Percentiles rank a stretch among this genome's conserved stretches.
These are phyloP conservation scores for Coemansia umbellata DNA, from an alignment of 192 early-diverging fungal species.

Conservation along the genomic window DNA sequence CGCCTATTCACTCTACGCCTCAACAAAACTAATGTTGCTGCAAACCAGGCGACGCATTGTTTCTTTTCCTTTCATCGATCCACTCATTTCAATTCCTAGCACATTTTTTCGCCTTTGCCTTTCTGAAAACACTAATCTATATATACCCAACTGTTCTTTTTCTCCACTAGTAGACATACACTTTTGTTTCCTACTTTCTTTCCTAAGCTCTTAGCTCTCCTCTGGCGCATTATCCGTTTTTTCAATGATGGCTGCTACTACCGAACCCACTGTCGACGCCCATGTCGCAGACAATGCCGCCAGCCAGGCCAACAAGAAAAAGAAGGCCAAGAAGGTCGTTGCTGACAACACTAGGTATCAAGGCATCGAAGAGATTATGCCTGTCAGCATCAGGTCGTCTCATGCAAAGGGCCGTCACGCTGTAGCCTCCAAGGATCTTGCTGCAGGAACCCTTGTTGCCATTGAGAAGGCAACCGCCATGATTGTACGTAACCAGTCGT, in stretches of 20 bases:
- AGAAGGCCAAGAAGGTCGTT: constrained; percentile 45
- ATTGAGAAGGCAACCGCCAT: constrained; percentile 51
- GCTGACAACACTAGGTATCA: constrained; percentile 50
- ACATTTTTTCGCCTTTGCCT: not conserved
- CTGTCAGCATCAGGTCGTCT: constrained; percentile 38
- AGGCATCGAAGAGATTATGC: constrained; percentile 34
- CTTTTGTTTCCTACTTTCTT: constrained; percentile 3
- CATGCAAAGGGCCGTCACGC: constrained; percentile 57
- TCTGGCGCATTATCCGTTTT: not conserved
- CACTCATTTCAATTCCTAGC: too few species aligned
- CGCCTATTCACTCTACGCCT: not conserved
- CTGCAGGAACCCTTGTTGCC: constrained; percentile 50
- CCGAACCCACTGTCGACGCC: constrained; percentile 44
- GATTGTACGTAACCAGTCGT: constrained; percentile 55
- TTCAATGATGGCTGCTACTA: constrained; percentile 39
- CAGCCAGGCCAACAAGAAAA: constrained; percentile 34
- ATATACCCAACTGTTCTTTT: too few species aligned
- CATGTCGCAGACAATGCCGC: constrained; percentile 10
- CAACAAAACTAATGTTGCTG: not conserved
- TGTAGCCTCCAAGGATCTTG: constrained; percentile 42
- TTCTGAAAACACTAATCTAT: too few species aligned
- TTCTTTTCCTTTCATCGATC: too few species aligned
- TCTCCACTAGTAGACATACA: too few species aligned
- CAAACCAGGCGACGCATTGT: too few species aligned
- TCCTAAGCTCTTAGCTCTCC: not conserved